These are phyloP conservation scores for Candida nonsorbophila DNA, from an alignment of 805 yeast species.

Conservation along the genomic window DNA sequence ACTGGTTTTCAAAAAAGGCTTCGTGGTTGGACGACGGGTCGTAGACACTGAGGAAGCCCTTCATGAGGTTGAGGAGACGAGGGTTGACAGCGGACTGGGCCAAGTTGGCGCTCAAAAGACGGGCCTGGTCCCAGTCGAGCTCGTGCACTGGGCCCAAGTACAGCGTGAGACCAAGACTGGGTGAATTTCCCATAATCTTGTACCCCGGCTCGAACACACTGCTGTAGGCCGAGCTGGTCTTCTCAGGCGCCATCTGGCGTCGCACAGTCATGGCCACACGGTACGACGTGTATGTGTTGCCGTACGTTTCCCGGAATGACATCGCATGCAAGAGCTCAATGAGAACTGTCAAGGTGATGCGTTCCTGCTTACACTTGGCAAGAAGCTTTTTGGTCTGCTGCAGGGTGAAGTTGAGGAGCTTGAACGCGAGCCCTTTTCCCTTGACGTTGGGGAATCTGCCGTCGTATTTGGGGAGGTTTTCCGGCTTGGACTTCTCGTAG, in stretches of 20 bases:
- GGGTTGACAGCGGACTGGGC: slow-evolving; percentile 14
- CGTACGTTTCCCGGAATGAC: slow-evolving; percentile 24
- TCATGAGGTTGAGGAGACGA: slow-evolving; percentile 16
- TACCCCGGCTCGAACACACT: slow-evolving; percentile 14
- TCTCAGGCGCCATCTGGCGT: slow-evolving; percentile 13
- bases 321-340: slow-evolving; percentile 18
- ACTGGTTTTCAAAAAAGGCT: slow-evolving; percentile 14
- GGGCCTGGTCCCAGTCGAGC: slow-evolving; percentile 29
- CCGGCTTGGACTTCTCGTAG: slow-evolving; percentile 4
- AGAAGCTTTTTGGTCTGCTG: slow-evolving; percentile 17
- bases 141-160: slow-evolving; percentile 22
- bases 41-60: slow-evolving; percentile 13
- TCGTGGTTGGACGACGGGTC: slow-evolving; percentile 8
- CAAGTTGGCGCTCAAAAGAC: slow-evolving; percentile 14
- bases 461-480: slow-evolving; percentile 4
- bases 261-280: slow-evolving; percentile 31
- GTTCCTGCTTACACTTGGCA: slow-evolving; percentile 19
- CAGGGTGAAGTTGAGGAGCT: slow-evolving; percentile 19
- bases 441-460: slow-evolving; percentile 8
- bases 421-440: slow-evolving; percentile 4
- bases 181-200: slow-evolving; percentile 26
- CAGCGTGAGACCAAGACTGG: slow-evolving; percentile 27
- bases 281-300: slow-evolving; percentile 17
- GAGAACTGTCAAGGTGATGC: slow-evolving; percentile 29
- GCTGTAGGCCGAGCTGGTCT: slow-evolving; percentile 11